Evolutionary conservation across 1,139 yeast species (phyloP), one percentile per base, ranked within the genome.

Genomic region (Eremothecium coryli): DNA sequence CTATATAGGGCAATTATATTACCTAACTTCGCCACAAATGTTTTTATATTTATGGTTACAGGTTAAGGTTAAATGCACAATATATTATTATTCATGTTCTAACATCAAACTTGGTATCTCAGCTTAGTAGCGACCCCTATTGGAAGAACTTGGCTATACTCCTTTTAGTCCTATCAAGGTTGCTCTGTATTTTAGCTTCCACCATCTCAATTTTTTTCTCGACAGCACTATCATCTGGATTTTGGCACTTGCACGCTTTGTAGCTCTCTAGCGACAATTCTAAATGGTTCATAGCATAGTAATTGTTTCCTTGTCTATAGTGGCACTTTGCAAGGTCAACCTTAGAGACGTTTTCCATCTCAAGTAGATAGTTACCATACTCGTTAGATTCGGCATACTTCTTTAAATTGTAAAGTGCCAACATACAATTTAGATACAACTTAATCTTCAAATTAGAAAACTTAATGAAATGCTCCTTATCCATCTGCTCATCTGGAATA

Each of bases 401-500:
- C 29, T 66, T 57, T 42, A 72, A 42, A 40, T 76, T 73, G 31
- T 72, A 60, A 23, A 66, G 54, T 0, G 66, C 71, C 38, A 81
- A 56, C 1, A 82, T 66, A 18, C 80, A 43, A 47, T 81, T 81
- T 42, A 79, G 60, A 45, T 73, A 79, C 2, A 78, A 39, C 41
- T 76, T 76, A 55, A 68, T 73, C 54, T 79, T 80, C 48, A 79
- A 54, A 1, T 65, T 71, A 26, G 60, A 47, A 48, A 76, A 81
- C 45, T 71, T 69, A 2, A 42, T 43, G 45, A 58, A 67, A 60
- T 69, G 64, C 23, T 70, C 72, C 6, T 73, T 70, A 41, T 77
- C 79, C 25, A 76, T 72, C 31, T 77, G 86, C 24, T 60, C 60
- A 48, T 80, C 93, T 0, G 93, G 93, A 12, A 76, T 65, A 45